A percentile compares a stretch with the other conserved stretches of the same genome.
phyloP scores from a whole-genome alignment of 805 yeast genomes.

The Sungouiella thailandica region DNA sequence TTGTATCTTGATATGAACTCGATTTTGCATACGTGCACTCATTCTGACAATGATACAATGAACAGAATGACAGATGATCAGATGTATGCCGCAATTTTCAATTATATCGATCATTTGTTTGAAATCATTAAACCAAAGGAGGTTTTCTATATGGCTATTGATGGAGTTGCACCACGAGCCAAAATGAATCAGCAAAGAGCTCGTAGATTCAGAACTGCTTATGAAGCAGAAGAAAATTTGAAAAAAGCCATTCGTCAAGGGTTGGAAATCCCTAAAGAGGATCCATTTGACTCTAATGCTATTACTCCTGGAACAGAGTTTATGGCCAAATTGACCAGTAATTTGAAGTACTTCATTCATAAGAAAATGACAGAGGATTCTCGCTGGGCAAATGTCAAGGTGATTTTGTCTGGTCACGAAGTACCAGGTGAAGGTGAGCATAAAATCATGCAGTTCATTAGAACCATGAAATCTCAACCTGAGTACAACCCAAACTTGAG shows the following conservation, averaged over 20 bases:
- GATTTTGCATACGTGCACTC: constrained; percentile 90
- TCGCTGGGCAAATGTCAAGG: constrained; percentile 74
- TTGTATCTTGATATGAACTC: constrained; percentile 97
- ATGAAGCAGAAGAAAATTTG: constrained; percentile 80
- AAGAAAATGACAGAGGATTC: constrained; percentile 83
- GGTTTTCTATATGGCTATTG: constrained; percentile 92
- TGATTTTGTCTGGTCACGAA: constrained; percentile 86
- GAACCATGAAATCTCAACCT: constrained; percentile 69
- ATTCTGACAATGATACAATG: constrained; percentile 61
- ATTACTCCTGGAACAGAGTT: constrained; percentile 97
- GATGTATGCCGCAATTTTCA: constrained; percentile 87
- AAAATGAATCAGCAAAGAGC: constrained; percentile 98
- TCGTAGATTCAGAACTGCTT: constrained; percentile 89
- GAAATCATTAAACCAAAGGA: constrained; percentile 81
- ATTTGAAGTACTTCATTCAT: constrained; percentile 81
- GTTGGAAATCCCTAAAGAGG: constrained; percentile 70
- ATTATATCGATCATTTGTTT: constrained; percentile 90
- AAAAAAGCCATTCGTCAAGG: constrained; percentile 72
- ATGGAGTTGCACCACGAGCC: constrained; percentile 98
- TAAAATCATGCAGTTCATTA: constrained; percentile 89
- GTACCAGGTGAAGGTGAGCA: constrained; percentile 99
- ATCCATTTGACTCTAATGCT: constrained; percentile 85
- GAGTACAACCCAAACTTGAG: constrained; percentile 75
- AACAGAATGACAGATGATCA: constrained; percentile 78
- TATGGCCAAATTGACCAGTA: constrained; percentile 81